Evolutionary conservation across 192 early-diverging fungal species (phyloP).

Genomic region (Coemansia sp.): DNA sequence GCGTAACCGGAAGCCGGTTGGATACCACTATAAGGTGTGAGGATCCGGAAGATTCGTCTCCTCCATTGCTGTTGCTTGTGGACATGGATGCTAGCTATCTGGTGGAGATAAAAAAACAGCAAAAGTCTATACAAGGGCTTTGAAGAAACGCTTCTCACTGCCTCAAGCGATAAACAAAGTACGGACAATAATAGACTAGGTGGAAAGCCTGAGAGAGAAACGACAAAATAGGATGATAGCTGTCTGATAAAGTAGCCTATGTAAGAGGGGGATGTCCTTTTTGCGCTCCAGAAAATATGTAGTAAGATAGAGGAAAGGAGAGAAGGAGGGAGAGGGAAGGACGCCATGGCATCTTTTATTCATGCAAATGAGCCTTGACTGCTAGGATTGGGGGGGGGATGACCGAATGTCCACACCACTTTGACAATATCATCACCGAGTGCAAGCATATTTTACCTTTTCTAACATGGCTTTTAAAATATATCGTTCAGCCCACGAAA

Average conservation of each 20-base stretch:
- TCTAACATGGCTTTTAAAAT: too few species aligned
- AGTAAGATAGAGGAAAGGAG: neutral
- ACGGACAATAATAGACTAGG: too few species aligned
- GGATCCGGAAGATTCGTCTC: constrained; percentile 12
- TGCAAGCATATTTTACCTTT: too few species aligned
- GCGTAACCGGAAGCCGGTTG: constrained; percentile 94
- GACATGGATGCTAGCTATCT: neutral
- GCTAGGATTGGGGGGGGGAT: too few species aligned
- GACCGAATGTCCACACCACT: too few species aligned
- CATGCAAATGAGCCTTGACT: too few species aligned
- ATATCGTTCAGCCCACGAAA: too few species aligned
- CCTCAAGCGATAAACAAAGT: too few species aligned
- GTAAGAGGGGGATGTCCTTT: neutral
- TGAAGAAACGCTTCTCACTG: too few species aligned
- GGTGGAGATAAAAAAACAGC: neutral
- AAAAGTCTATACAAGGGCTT: too few species aligned
- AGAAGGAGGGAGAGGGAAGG: neutral
- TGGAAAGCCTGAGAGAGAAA: neutral
- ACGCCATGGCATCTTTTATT: too few species aligned
- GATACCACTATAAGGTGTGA: constrained; percentile 88
- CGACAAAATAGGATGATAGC: neutral
- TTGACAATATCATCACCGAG: too few species aligned
- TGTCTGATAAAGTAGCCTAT: neutral
- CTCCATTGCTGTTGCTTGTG: constrained; percentile 4
- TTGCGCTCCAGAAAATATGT: neutral